A percentile compares a stretch with the other conserved stretches of the same genome.
phyloP scores from a whole-genome alignment of 441 rosid species.

The Populus hybrid region DNA sequence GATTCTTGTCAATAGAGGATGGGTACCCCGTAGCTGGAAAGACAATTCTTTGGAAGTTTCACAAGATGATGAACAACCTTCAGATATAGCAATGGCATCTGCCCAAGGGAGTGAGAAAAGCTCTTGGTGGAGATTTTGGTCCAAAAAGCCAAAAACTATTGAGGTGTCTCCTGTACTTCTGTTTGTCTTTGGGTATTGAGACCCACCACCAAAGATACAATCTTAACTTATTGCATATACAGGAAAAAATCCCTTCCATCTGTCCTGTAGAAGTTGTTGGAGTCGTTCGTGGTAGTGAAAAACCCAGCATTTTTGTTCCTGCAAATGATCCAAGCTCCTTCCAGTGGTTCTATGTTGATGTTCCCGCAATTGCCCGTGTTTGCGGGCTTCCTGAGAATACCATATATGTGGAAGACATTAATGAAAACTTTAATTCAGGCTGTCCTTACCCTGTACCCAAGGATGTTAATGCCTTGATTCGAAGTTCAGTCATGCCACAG shows the following conservation, averaged over 20 bases:
- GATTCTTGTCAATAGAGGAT: slow-evolving; percentile 90
- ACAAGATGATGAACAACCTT: slow-evolving; percentile 31
- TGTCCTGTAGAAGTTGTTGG: slow-evolving; percentile 63
- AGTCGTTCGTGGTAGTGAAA: slow-evolving; percentile 87
- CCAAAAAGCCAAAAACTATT: slow-evolving; percentile 40
- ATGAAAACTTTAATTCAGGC: slow-evolving; percentile 64
- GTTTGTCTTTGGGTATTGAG: slow-evolving; percentile 2
- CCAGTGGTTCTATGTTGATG: slow-evolving; percentile 92
- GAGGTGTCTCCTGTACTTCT: slow-evolving; percentile 38
- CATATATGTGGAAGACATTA: slow-evolving; percentile 70
- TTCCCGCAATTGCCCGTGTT: slow-evolving; percentile 66
- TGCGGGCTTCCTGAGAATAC: slow-evolving; percentile 67
- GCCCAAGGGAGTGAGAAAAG: slow-evolving; percentile 30
- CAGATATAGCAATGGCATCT: slow-evolving; percentile 28
- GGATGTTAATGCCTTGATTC: slow-evolving; percentile 72
- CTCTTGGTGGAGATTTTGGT: slow-evolving; percentile 71
- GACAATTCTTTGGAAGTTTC: slow-evolving; percentile 44
- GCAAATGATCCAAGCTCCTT: slow-evolving; percentile 67
- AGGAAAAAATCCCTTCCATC: slow-evolving; percentile 44
- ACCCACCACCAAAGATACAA: background rate
- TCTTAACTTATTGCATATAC: slow-evolving; percentile 22
- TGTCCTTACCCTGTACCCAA: slow-evolving; percentile 87
- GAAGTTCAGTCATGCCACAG: slow-evolving; percentile 95
- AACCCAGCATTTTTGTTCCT: slow-evolving; percentile 93
- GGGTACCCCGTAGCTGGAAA: slow-evolving; percentile 97